Conservation (phyloP, 345 rosid genomes). For the Citrus cavaleriei region DNA sequence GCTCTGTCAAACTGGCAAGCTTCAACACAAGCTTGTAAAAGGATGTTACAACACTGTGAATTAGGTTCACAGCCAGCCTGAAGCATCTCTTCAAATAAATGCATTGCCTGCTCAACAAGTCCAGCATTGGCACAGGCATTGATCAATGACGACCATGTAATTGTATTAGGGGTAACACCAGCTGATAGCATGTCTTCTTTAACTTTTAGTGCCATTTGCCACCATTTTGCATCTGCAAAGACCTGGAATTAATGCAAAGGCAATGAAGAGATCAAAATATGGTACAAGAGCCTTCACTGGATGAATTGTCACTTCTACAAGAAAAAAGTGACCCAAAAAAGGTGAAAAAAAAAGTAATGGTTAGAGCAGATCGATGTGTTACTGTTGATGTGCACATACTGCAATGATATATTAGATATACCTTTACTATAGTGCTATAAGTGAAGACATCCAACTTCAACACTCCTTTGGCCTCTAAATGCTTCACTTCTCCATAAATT, state of each 20-base stretch:
- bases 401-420: slow-evolving; percentile 21
- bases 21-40: slow-evolving; percentile 89
- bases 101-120: slow-evolving; percentile 73
- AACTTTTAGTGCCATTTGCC: slow-evolving; percentile 80
- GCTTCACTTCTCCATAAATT: slow-evolving; percentile 67
- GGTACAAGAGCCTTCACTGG: not conserved
- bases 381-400: not conserved
- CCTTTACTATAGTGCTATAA: slow-evolving; percentile 90
- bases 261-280: not conserved
- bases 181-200: slow-evolving; percentile 84
- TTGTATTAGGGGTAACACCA: slow-evolving; percentile 66
- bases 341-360: not conserved
- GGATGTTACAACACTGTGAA: slow-evolving; percentile 78
- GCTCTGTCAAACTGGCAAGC: slow-evolving; percentile 88
- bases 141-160: slow-evolving; percentile 89
- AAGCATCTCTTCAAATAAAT: slow-evolving; percentile 82
- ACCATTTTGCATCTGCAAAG: slow-evolving; percentile 83
- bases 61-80: slow-evolving; percentile 78
- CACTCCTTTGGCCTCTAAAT: slow-evolving; percentile 57
- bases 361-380: slow-evolving; percentile 1
- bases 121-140: slow-evolving; percentile 92
- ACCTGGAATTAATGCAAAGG: slow-evolving; percentile 40
- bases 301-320: not conserved
- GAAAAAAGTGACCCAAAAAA: not conserved
- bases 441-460: slow-evolving; percentile 84